A percentile compares a stretch with the other conserved stretches of the same genome.
Evolutionary conservation across 768 basidiomycete species (phyloP).

Genomic region (Suillus sp.): DNA sequence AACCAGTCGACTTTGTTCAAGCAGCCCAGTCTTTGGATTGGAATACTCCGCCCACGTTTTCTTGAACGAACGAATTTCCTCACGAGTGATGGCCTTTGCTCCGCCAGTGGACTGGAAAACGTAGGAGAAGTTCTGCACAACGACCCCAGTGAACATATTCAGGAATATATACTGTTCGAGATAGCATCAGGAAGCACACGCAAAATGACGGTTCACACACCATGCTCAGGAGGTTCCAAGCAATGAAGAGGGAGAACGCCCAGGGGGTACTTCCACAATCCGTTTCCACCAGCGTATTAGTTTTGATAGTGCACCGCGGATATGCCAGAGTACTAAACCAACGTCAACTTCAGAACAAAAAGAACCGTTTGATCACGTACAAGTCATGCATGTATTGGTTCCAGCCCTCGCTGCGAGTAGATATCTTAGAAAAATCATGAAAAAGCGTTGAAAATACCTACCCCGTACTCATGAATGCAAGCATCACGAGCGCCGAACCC

Average conservation of each 20-base stretch:
- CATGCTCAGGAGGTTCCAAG: slow-evolving; percentile 96
- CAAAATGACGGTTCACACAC: slow-evolving; percentile 41
- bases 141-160: slow-evolving; percentile 96
- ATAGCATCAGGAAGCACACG: slow-evolving; percentile 6
- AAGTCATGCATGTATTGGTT: slow-evolving; percentile 98
- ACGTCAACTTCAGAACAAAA: slow-evolving; percentile 2
- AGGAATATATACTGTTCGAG: slow-evolving; percentile 83
- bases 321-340: slow-evolving; percentile 66
- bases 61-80: slow-evolving; percentile 94
- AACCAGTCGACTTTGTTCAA: slow-evolving; percentile 70
- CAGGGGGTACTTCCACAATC: slow-evolving; percentile 88
- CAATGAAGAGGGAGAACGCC: slow-evolving; percentile 87
- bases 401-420: slow-evolving; percentile 79
- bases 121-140: slow-evolving; percentile 95
- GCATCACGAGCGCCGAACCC: slow-evolving; percentile 80
- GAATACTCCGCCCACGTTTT: slow-evolving; percentile 90
- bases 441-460: slow-evolving; percentile 37
- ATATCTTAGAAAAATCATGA: slow-evolving; percentile 10
- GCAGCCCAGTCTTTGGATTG: slow-evolving; percentile 73
- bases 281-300: slow-evolving; percentile 51
- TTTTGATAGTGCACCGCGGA: slow-evolving; percentile 75
- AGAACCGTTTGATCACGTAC: slow-evolving; percentile 45
- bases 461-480: slow-evolving; percentile 94
- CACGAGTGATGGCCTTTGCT: slow-evolving; percentile 80
- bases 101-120: slow-evolving; percentile 87